Base-by-base conservation (phyloP, 257 asterid genomes). In the Apocynum venetum region DNA sequence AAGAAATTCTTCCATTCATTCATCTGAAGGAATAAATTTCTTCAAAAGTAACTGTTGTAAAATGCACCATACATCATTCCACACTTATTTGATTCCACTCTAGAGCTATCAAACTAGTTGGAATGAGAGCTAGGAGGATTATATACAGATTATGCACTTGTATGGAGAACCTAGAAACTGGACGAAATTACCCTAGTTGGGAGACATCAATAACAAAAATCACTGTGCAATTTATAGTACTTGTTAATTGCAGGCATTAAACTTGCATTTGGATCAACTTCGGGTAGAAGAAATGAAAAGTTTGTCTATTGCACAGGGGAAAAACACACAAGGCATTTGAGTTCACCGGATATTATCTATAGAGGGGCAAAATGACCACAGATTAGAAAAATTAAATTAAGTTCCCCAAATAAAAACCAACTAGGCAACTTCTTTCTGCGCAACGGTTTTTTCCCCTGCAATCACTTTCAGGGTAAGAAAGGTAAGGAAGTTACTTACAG, bases 401-500 rank as follows among this genome's bases (percentile, higher is more conserved):
- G 38, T 6, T 59, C 65, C 65, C 44, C 70, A 35, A 36, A 64
- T 1, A 19, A 36, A 31, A 38, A 15, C 48, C 31, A 66, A 66
- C 40, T 36, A 2, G 7, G 25, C 48, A 66, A 66, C 14, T 40
- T 5, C 71, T 8, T 6, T 6, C 25, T 40, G 72, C 72, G 41
- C 6, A 41, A 17, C 72, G 15, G 25, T 14, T 66, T n/a, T 12
- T 65, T 35, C 71, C 47, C 41, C 41, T 0, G 9, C 72, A 15
- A 41, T 15, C 72, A n/a, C 47, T 56, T 38, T 31, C 44, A 73
- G 12, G 55, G 51, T n/a, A 47, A 48, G 65, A 72, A 83, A 73
- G 63, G 76, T 77, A 68, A 73, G 55, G 79, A 56, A 77, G 77
- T 49, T 74, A 86, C 97, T 89, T 89, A 96, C 99, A 76, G 97